Percentiles rank a stretch among this genome's conserved stretches.
phyloP scores from a whole-genome alignment of 768 basidiomycete species.

The Xanthoconium stramineum region DNA sequence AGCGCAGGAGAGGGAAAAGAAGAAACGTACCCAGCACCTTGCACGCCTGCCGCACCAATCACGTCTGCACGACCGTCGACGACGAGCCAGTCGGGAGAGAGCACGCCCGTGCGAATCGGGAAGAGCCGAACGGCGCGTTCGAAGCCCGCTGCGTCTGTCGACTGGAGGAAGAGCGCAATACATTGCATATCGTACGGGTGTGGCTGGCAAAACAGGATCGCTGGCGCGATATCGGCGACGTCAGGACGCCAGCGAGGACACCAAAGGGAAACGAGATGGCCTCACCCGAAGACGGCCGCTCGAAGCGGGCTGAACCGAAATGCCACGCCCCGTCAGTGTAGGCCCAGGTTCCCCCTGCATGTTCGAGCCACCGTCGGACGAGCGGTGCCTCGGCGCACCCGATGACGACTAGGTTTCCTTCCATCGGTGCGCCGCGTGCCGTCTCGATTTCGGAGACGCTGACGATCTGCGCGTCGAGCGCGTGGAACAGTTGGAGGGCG shows the following conservation, averaged over 20 bases:
- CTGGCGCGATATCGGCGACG: constrained; percentile 18
- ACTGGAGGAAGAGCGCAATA: constrained; percentile 56
- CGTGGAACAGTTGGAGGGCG: constrained; percentile 63
- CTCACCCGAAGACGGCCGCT: constrained; percentile 22
- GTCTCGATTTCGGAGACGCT: constrained; percentile 33
- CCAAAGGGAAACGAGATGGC: neutral
- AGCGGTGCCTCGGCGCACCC: constrained; percentile 39
- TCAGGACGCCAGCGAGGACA: neutral
- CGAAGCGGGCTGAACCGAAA: constrained; percentile 13
- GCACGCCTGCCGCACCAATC: constrained; percentile 68
- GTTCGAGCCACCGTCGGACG: constrained; percentile 32
- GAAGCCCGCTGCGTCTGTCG: constrained; percentile 52
- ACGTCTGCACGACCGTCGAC: constrained; percentile 49
- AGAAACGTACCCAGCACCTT: constrained; percentile 67
- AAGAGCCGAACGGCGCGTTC: constrained; percentile 73
- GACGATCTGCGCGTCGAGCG: constrained; percentile 64
- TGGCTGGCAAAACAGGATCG: constrained; percentile 57
- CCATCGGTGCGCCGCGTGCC: neutral
- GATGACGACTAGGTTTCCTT: constrained; percentile 60
- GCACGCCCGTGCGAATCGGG: constrained; percentile 78
- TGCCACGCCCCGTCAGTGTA: constrained; percentile 21
- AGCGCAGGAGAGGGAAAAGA: no score
- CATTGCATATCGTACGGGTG: constrained; percentile 25
- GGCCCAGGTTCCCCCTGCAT: constrained; percentile 11
- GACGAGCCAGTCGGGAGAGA: constrained; percentile 76